Percentiles rank a stretch among this genome's conserved stretches.
These are phyloP conservation scores for Jaltomata sinuosa DNA, from an alignment of 257 asterid species.

Conservation along the genomic window DNA sequence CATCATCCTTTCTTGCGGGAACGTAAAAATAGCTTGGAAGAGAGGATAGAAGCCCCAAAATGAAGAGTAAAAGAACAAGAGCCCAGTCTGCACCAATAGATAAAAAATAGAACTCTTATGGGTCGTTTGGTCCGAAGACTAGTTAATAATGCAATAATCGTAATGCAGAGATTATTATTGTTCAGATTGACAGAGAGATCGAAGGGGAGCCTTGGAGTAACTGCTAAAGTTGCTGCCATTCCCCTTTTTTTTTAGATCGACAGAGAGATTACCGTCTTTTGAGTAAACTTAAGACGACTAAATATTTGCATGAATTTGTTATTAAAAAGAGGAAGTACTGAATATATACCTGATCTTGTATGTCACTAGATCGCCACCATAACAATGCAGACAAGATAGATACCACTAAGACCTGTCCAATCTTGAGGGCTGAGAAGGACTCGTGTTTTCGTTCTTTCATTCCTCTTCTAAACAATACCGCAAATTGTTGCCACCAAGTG, in stretches of 20 bases:
- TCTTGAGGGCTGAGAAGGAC: constrained; percentile 49
- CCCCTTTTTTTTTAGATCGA: too few relatives aligned
- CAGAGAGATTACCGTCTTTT: neutral
- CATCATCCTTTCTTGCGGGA: constrained; percentile 64
- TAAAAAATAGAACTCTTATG: neutral
- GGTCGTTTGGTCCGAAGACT: neutral
- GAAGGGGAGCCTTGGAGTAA: too few relatives aligned
- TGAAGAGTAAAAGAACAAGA: constrained; percentile 43
- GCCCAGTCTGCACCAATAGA: constrained; percentile 40
- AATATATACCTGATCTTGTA: constrained; percentile 84
- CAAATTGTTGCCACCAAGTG: constrained; percentile 66
- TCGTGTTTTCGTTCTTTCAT: constrained; percentile 68
- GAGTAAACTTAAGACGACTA: neutral
- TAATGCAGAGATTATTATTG: neutral
- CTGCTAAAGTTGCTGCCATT: too few relatives aligned
- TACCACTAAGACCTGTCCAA: constrained; percentile 38
- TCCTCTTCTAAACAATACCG: constrained; percentile 54
- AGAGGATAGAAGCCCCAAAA: constrained; percentile 88
- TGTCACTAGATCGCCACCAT: constrained; percentile 68
- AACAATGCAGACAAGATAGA: constrained; percentile 49
- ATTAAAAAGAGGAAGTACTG: neutral
- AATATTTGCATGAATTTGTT: neutral
- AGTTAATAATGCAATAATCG: neutral
- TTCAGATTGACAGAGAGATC: too few relatives aligned
- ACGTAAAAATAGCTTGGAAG: constrained; percentile 67